A percentile compares a stretch with the other conserved stretches of the same genome.
Conservation (phyloP, 225 moss, liverwort and hornwort genomes). For the Antitrichia curtipendula region DNA sequence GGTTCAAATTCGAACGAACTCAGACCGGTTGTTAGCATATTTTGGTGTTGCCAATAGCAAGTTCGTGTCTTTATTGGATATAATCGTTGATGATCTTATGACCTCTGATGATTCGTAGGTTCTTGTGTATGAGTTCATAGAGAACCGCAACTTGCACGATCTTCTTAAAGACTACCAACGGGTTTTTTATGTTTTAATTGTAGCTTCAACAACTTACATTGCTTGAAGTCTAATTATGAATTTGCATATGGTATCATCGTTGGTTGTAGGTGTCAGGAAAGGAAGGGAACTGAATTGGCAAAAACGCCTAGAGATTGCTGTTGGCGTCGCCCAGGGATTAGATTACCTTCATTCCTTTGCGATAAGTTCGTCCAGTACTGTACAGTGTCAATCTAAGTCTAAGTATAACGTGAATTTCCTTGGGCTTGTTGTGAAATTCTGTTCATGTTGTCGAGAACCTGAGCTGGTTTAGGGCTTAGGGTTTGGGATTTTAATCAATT, state of each 20-base stretch:
- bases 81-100: background rate
- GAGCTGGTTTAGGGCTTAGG: background rate
- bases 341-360: conserved; percentile 75
- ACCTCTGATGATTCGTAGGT: conserved; percentile 8
- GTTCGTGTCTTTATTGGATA: background rate
- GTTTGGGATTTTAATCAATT: background rate
- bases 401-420: too few relatives aligned
- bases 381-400: background rate
- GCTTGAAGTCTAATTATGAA: background rate
- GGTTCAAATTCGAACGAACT: background rate
- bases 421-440: background rate
- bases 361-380: background rate
- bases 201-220: background rate
- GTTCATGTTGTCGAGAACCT: background rate
- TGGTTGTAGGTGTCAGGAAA: conserved; percentile 5
- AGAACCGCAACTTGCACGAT: conserved; percentile 46
- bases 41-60: background rate
- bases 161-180: background rate
- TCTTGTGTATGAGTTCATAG: conserved; percentile 69
- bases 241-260: background rate
- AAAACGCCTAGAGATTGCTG: conserved; percentile 52
- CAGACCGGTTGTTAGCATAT: background rate
- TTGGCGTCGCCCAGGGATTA: conserved; percentile 57
- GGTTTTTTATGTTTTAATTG: background rate
- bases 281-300: conserved; percentile 18